Percentiles rank a stretch among this genome's conserved stretches.
phyloP scores from a whole-genome alignment of 768 basidiomycete species.

The Tylopilus felleus region DNA sequence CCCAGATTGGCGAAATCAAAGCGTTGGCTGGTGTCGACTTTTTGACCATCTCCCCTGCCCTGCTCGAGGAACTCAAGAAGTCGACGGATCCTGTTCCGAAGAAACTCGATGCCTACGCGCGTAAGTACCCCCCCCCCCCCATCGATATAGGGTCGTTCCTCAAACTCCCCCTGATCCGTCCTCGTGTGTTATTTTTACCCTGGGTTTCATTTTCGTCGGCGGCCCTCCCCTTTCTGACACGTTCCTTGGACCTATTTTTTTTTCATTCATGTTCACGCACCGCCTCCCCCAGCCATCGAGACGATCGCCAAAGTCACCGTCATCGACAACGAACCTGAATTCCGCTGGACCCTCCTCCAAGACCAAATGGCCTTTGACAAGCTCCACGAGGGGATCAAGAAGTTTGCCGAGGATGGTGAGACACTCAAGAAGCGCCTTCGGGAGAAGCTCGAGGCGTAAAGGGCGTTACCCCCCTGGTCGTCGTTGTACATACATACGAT shows the following conservation, averaged over 20 bases:
- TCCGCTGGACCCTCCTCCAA: slow-evolving; percentile 91
- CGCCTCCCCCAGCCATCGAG: slow-evolving; percentile 40
- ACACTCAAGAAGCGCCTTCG: slow-evolving; percentile 81
- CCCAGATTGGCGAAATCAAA: slow-evolving; percentile 85
- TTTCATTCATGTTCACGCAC: neutral
- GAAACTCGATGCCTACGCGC: slow-evolving; percentile 67
- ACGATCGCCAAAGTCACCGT: slow-evolving; percentile 73
- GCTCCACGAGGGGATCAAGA: slow-evolving; percentile 96
- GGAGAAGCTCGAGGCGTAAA: slow-evolving; percentile 48
- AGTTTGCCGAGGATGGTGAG: slow-evolving; percentile 94
- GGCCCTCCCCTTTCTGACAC: neutral
- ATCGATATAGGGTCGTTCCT: neutral
- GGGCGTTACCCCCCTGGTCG: neutral
- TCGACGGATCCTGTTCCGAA: slow-evolving; percentile 75
- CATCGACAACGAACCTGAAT: slow-evolving; percentile 92
- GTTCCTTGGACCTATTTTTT: neutral
- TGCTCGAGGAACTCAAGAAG: slow-evolving; percentile 91
- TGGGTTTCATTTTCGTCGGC: neutral
- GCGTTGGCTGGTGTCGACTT: slow-evolving; percentile 95
- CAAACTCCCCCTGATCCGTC: slow-evolving; percentile 11
- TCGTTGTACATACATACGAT: neutral
- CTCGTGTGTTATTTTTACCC: neutral
- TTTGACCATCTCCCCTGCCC: slow-evolving; percentile 88
- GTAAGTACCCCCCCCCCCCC: slow-evolving; percentile 37
- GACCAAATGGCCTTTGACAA: slow-evolving; percentile 99